Conservation (phyloP, 2,329 filamentous ascomycete genomes). For the Colletotrichum gigasporum region DNA sequence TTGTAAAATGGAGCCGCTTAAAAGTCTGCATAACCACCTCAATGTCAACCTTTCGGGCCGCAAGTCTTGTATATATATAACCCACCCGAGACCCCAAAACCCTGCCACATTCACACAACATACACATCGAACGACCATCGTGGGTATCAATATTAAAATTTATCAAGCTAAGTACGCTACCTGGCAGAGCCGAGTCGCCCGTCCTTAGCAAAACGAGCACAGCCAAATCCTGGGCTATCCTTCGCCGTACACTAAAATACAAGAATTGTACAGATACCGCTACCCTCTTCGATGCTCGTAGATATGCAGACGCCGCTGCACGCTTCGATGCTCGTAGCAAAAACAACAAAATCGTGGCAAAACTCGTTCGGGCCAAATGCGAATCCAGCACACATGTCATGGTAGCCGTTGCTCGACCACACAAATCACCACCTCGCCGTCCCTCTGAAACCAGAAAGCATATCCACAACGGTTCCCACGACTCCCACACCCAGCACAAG, state of each 20-base stretch:
- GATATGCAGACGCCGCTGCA: not conserved
- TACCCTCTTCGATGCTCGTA: not conserved
- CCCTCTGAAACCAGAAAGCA: conserved; percentile 12
- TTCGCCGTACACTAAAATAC: not conserved
- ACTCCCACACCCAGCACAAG: conserved; percentile 31
- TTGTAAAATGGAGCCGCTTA: no score
- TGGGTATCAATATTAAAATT: no score
- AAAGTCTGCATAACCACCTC: no score
- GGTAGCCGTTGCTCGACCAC: not conserved
- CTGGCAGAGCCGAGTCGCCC: no score
- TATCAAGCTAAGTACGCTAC: no score
- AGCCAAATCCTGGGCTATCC: not conserved
- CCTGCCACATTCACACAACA: no score
- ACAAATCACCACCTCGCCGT: not conserved
- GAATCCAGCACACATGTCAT: not conserved
- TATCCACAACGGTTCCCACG: conserved; percentile 30
- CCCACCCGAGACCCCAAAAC: no score
- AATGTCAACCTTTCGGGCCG: no score
- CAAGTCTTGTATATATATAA: no score
- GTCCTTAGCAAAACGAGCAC: not conserved
- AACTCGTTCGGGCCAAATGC: not conserved
- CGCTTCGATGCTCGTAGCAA: not conserved
- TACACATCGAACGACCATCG: no score
- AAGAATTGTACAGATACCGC: not conserved
- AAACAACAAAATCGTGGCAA: not conserved